phyloP scores from a whole-genome alignment of 495 filamentous ascomycete species.

The Penicillium longicatenatum region DNA sequence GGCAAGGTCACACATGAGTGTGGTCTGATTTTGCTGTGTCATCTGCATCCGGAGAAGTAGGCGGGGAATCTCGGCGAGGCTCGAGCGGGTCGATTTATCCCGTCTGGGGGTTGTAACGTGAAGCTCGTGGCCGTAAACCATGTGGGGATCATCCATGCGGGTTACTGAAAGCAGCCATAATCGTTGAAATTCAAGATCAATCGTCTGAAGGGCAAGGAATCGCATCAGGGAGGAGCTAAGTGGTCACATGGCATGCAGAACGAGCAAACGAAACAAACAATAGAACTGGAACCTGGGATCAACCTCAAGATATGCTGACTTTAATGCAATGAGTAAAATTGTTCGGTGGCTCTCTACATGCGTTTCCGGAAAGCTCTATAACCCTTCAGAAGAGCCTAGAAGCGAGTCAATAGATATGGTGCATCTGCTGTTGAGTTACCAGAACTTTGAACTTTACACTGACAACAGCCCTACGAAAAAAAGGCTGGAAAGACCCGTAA shows the following conservation, averaged over 20 bases:
- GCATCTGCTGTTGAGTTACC: no score
- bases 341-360: no score
- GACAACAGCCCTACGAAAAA: no score
- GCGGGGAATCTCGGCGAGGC: conserved; percentile 11
- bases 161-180: conserved; percentile 3
- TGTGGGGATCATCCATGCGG: conserved; percentile 20
- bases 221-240: background rate
- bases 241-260: background rate
- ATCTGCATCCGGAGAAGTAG: conserved; percentile 11
- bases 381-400: no score
- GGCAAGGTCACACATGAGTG: background rate
- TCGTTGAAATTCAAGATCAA: background rate
- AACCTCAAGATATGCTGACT: no score
- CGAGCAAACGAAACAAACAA: background rate
- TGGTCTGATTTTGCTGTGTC: background rate
- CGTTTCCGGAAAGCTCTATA: no score
- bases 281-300: no score
- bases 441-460: no score
- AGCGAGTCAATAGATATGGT: no score
- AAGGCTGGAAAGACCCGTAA: no score
- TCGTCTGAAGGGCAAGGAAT: background rate
- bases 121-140: conserved; percentile 18
- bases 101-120: conserved; percentile 12
- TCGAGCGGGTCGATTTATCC: conserved; percentile 5
- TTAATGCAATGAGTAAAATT: no score